Evolutionary conservation across 306 rosid species (phyloP).

Genomic region (Cicer judaicum): DNA sequence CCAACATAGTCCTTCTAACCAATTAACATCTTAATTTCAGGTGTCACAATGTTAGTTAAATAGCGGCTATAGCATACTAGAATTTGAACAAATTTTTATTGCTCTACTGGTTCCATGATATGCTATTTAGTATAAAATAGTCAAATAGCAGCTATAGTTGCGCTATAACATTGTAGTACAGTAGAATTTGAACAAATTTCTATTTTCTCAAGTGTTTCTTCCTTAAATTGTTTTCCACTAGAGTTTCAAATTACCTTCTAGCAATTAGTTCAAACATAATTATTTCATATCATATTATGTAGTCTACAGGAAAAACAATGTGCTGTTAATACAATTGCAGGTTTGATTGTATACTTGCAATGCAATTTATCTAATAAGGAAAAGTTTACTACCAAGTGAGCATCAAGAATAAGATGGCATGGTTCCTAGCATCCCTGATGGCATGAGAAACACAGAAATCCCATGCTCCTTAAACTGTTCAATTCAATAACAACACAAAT

Average conservation of each 20-base stretch:
- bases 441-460: constrained; percentile 44
- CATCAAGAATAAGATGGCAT: constrained; percentile 97
- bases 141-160: too few relatives aligned
- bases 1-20: not conserved
- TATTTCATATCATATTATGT: not conserved
- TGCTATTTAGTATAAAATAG: too few relatives aligned
- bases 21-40: too few relatives aligned
- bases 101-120: too few relatives aligned
- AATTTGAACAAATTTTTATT: too few relatives aligned
- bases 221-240: not conserved
- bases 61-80: too few relatives aligned
- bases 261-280: constrained; percentile 30
- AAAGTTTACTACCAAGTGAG: constrained; percentile 81
- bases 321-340: not conserved
- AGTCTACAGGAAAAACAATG: not conserved
- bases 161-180: too few relatives aligned
- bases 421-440: too few relatives aligned
- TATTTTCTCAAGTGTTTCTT: not conserved
- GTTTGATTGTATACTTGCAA: not conserved
- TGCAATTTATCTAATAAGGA: not conserved
- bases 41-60: too few relatives aligned
- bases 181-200: too few relatives aligned
- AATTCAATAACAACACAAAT: constrained; percentile 25
- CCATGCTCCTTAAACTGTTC: constrained; percentile 91
- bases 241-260: not conserved